Evolutionary conservation across 2,329 filamentous ascomycete species (phyloP).

Genomic region (Xylaria multiplex): DNA sequence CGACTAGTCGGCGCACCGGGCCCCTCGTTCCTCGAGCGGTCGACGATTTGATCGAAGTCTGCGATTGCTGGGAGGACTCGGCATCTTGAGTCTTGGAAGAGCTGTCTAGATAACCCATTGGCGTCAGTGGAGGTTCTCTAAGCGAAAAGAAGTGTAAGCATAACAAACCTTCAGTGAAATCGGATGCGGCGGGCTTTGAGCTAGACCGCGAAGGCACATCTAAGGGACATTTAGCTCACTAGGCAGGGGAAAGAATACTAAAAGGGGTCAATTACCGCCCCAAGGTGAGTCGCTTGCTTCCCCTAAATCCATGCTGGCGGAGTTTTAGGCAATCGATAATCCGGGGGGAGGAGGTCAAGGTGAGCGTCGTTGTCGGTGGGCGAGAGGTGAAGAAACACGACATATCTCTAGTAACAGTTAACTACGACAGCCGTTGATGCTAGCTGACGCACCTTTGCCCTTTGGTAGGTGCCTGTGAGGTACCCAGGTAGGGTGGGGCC

Average conservation of each 20-base stretch:
- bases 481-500: not conserved
- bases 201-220: slow-evolving; percentile 55
- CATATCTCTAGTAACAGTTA: not conserved
- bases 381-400: slow-evolving; percentile 14
- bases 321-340: slow-evolving; percentile 25
- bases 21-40: slow-evolving; percentile 44
- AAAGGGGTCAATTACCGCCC: slow-evolving; percentile 52
- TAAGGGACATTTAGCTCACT: slow-evolving; percentile 40
- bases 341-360: slow-evolving; percentile 12
- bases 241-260: slow-evolving; percentile 27
- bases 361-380: slow-evolving; percentile 21
- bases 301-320: slow-evolving; percentile 55
- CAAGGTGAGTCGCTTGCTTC: slow-evolving; percentile 57
- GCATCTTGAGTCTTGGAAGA: slow-evolving; percentile 43
- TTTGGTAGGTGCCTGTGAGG: slow-evolving; percentile 1
- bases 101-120: slow-evolving; percentile 35
- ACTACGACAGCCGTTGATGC: slow-evolving; percentile 19
- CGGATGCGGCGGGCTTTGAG: slow-evolving; percentile 46
- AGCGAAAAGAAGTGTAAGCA: not conserved
- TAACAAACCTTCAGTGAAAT: slow-evolving; percentile 42
- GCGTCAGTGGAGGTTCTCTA: slow-evolving; percentile 29
- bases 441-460: slow-evolving; percentile 25
- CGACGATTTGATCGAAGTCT: slow-evolving; percentile 46
- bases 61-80: slow-evolving; percentile 47
- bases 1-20: slow-evolving; percentile 69